Percentiles rank a stretch among this genome's conserved stretches.
Evolutionary conservation across 805 yeast species (phyloP).

Genomic region (Candida takata): DNA sequence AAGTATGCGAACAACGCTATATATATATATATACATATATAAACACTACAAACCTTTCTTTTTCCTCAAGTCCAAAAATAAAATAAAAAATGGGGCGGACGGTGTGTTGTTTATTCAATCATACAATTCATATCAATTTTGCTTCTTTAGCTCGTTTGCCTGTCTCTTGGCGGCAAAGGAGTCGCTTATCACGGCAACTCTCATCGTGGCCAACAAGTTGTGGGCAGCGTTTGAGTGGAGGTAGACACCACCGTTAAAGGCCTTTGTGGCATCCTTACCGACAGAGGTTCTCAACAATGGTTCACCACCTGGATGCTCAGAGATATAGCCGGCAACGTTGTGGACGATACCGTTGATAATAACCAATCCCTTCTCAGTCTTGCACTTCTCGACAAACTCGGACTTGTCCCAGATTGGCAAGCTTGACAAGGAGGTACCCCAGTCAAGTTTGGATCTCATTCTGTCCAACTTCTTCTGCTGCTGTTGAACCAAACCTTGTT

Average conservation of each 20-base stretch:
- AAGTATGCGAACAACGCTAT: too few relatives aligned
- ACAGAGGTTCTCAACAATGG: conserved; percentile 61
- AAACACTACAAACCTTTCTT: too few relatives aligned
- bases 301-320: conserved; percentile 83
- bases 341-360: conserved; percentile 76
- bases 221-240: conserved; percentile 84
- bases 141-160: conserved; percentile 15
- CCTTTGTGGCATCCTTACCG: conserved; percentile 79
- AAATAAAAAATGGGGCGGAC: too few relatives aligned
- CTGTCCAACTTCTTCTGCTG: conserved; percentile 73
- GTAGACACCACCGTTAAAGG: conserved; percentile 82
- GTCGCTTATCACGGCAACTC: conserved; percentile 73
- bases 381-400: conserved; percentile 38
- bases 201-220: conserved; percentile 72
- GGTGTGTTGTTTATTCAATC: too few relatives aligned
- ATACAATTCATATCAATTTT: conserved; percentile 1
- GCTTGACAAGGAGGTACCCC: conserved; percentile 65
- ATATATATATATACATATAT: too few relatives aligned
- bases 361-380: conserved; percentile 51
- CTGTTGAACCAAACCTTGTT: conserved; percentile 77
- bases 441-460: conserved; percentile 53
- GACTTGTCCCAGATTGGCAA: conserved; percentile 71
- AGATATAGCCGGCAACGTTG: conserved; percentile 59
- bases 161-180: conserved; percentile 36
- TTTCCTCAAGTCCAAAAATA: too few relatives aligned